These are phyloP conservation scores for Corynascus novoguineensis DNA, from an alignment of 495 filamentous ascomycete species.

Conservation along the genomic window DNA sequence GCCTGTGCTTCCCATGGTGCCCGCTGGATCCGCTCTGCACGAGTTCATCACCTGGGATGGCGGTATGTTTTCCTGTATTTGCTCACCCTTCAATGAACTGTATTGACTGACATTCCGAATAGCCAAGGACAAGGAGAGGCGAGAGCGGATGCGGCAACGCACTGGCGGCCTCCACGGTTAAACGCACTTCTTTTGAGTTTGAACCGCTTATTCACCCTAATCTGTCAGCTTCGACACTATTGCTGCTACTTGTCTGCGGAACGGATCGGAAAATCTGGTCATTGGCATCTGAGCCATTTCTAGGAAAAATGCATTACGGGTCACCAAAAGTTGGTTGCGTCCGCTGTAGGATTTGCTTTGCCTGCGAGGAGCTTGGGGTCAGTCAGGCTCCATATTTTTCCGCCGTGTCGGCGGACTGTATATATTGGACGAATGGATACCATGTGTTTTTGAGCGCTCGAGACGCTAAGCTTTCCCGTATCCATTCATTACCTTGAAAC, in stretches of 20 bases:
- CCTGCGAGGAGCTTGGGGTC: slow-evolving; percentile 3
- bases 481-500: too few species aligned
- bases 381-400: slow-evolving; percentile 1
- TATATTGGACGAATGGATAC: slow-evolving; percentile 25
- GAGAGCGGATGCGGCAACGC: slow-evolving; percentile 64
- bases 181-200: background rate
- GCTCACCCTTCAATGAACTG: slow-evolving; percentile 13
- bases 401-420: slow-evolving; percentile 18
- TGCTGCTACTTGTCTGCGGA: background rate
- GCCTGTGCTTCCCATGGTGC: slow-evolving; percentile 97
- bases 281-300: slow-evolving; percentile 3
- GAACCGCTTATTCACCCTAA: slow-evolving; percentile 2
- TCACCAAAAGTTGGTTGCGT: slow-evolving; percentile 17
- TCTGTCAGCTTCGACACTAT: slow-evolving; percentile 1
- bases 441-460: slow-evolving; percentile 16
- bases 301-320: slow-evolving; percentile 19
- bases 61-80: slow-evolving; percentile 45
- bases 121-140: slow-evolving; percentile 71
- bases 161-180: slow-evolving; percentile 51
- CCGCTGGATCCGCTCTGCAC: slow-evolving; percentile 76
- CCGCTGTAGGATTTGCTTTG: slow-evolving; percentile 14
- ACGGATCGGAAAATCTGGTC: slow-evolving; percentile 8
- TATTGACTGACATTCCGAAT: slow-evolving; percentile 29
- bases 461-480: background rate
- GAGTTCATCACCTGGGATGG: slow-evolving; percentile 91